These are phyloP conservation scores for Brassica carinata DNA, from an alignment of 345 rosid genomes.

Conservation along the genomic window DNA sequence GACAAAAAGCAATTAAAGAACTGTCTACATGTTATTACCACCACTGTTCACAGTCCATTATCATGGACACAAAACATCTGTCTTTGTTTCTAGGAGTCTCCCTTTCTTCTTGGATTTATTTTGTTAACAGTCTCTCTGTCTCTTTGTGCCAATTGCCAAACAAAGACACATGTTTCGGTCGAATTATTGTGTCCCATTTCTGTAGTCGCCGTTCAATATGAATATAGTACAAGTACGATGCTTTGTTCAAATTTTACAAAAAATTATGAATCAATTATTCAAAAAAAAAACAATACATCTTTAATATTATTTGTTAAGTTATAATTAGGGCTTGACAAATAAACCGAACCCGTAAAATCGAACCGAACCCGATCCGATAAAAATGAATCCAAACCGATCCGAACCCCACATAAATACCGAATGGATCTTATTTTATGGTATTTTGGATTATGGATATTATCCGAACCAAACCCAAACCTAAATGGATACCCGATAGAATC, in stretches of 20 bases:
- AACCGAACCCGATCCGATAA: too few species aligned
- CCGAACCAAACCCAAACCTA: too few species aligned
- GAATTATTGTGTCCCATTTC: neutral
- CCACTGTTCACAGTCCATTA: neutral
- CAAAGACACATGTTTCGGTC: neutral
- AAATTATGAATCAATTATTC: neutral
- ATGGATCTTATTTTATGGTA: too few species aligned
- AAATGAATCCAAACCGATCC: too few species aligned
- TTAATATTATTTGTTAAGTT: neutral
- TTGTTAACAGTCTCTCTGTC: neutral
- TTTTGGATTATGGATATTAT: too few species aligned
- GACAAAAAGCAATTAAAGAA: conserved; percentile 14
- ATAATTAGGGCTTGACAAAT: too few species aligned
- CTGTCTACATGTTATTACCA: conserved; percentile 3
- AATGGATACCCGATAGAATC: too few species aligned
- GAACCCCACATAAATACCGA: too few species aligned
- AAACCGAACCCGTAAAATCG: too few species aligned
- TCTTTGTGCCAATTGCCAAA: neutral
- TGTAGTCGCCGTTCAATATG: neutral
- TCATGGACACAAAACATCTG: conserved; percentile 11
- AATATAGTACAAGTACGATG: neutral
- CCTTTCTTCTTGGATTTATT: neutral
- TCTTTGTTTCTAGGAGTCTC: neutral
- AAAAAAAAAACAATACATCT: neutral
- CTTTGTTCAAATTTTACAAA: neutral